Evolutionary conservation across 164 flowering plant species (phyloP), one percentile per base, ranked within the genome.

Genomic region (Vitis vinifera): DNA sequence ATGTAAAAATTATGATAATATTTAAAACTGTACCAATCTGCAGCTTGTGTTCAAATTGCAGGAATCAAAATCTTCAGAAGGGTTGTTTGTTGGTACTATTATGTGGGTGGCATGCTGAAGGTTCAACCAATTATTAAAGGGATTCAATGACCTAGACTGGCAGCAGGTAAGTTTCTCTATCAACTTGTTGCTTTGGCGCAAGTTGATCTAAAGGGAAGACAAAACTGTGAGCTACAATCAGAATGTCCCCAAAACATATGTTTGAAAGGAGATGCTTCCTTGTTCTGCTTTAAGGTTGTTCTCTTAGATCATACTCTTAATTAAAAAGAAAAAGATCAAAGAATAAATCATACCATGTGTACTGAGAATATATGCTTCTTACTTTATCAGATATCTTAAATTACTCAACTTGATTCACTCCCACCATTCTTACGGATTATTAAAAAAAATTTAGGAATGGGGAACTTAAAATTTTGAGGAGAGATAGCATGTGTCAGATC

Each of bases 161-260:
- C 4, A 44, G 62, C 10, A 52, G 9, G 69, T 4, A 16, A 15
- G 17, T 55, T 14, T 9, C 29, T 66, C 9, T 30, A 16, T 56
- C 2, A 16, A 12, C 30, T 17, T n/a, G 58, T 6, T 23, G 49
- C 13, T 8, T 15, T 4, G 1, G 59, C 7, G 2, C 1, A 3
- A 15, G 4, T 51, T 66, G 48, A 23, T 29, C 23, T 49, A 31
- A 69, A n/a, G 30, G 51, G 9, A 9, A 49, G 11, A 44, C 9
- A 75, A 69, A 60, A 59, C 37, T 49, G 53, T 15, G 68, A 71
- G 51, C 69, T 66, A 9, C 67, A 75, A 70, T 29, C 49, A 55
- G 74, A 70, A 66, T 75, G 74, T 68, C 10, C 57, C 10, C 50
- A 55, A 53, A 69, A 49, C 30, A n/a, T 59, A 55, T 15, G 56